Percentiles rank a stretch among this genome's conserved stretches.
Evolutionary conservation across 257 asterid species (phyloP).

Genomic region (Datura wrightii): DNA sequence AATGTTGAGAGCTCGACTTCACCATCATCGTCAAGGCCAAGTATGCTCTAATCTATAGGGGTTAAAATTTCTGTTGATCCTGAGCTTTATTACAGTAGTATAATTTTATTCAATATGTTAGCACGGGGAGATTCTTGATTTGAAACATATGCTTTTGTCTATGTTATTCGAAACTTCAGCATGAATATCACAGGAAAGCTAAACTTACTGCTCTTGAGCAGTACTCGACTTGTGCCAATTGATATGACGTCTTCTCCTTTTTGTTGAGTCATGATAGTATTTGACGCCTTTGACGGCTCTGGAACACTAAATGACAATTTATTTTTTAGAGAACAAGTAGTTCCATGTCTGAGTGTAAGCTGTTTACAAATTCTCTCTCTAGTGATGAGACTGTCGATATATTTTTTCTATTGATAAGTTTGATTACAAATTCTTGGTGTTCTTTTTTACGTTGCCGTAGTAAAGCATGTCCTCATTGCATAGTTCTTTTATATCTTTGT

Average conservation of each 20-base stretch:
- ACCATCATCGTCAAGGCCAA: slow-evolving; percentile 87
- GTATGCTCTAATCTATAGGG: slow-evolving; percentile 49
- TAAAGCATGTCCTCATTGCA: not conserved
- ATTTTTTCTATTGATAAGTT: not conserved
- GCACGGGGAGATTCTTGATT: not conserved
- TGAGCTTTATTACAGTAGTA: slow-evolving; percentile 2
- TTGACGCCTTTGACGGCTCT: not conserved
- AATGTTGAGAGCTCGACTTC: slow-evolving; percentile 85
- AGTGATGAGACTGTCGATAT: not conserved
- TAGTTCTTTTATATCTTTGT: not conserved
- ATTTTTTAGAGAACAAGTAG: not conserved
- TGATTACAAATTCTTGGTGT: not conserved
- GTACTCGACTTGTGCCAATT: not conserved
- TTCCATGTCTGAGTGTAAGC: slow-evolving; percentile 8
- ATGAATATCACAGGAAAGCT: not conserved
- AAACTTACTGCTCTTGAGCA: not conserved
- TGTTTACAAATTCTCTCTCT: not conserved
- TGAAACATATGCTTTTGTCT: not conserved
- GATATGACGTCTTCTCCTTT: slow-evolving; percentile 4
- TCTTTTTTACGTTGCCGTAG: not conserved
- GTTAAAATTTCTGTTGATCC: not conserved
- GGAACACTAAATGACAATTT: not conserved
- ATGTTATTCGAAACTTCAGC: slow-evolving; percentile 11
- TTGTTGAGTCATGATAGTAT: slow-evolving; percentile 1
- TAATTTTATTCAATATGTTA: not conserved